Base-by-base conservation (phyloP, 257 asterid genomes). In the Jacaranda mimosifolia region DNA sequence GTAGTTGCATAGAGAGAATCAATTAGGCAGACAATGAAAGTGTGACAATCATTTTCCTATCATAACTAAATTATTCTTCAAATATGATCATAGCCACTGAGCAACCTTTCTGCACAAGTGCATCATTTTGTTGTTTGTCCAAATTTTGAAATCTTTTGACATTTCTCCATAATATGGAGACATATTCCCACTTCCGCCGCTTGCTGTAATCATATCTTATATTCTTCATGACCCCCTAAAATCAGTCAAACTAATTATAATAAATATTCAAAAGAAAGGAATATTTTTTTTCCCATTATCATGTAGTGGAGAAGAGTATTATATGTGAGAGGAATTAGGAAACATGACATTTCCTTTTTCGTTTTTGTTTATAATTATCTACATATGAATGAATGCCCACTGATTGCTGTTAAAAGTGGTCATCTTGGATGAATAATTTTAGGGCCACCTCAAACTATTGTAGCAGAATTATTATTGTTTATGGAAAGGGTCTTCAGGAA, bases 171-270 rank as follows among this genome's bases (percentile, higher is more conserved):
- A 85, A 84, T 15, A 59, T 66, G 72, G 72, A 74, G 84, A 84
- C 89, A 84, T 68, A 51, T 82, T 82, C 79, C 91, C 91, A 82
- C 90, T 70, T 88, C 80, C 90, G 91, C 90, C 89, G 89, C 87
- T 83, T 78, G 57, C 32, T 78, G 80, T 59, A 83, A 85, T 87
- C 80, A 85, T 84, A 60, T 65, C 81, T 58, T 57, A 9, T 65
- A 40, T 62, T 76, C 83, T 71, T 79, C 38, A 85, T 17, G 62
- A 39, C 18, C 51, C 77, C 63, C 6, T 5, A 72, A 63, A 35
- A 73, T 69, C 36, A 72, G 89, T 82, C 90, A 82, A 84, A 80
- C 80, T 65, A 82, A 84, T 82, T 58, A 83, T 86, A 70, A 73
- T 58, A 68, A 56, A 57, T 35, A 21, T 73, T 35, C 75, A 66